A percentile compares a stretch with the other conserved stretches of the same genome.
Evolutionary conservation across 2,329 filamentous ascomycete genomes (phyloP).

Genomic region (Cordyceps javanica): DNA sequence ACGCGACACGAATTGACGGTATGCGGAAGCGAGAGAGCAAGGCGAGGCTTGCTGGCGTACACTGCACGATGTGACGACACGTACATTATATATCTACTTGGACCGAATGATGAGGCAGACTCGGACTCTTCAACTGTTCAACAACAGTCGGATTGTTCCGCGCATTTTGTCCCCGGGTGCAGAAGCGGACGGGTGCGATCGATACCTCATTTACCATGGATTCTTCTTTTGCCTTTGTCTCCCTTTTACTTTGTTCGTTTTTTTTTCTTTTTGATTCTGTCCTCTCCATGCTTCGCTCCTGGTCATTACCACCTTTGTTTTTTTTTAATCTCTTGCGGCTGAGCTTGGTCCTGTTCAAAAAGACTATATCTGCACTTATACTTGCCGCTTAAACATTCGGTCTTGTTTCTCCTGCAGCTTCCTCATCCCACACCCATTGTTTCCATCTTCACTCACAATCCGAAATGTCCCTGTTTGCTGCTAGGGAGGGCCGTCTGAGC

Average conservation of each 20-base stretch:
- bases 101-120: constrained; percentile 14
- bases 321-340: constrained; percentile 19
- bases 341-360: constrained; percentile 13
- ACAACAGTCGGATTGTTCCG: constrained; percentile 3
- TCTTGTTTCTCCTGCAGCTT: constrained; percentile 2
- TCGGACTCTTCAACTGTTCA: background rate
- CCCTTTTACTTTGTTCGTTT: background rate
- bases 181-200: constrained; percentile 27
- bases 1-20: constrained; percentile 4
- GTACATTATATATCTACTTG: constrained; percentile 22
- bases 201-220: constrained; percentile 27
- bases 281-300: background rate
- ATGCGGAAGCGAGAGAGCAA: constrained; percentile 8
- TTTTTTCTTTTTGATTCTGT: background rate
- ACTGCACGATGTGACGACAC: constrained; percentile 36
- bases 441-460: constrained; percentile 24
- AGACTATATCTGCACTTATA: constrained; percentile 29
- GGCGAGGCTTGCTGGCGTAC: constrained; percentile 29
- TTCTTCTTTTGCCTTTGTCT: background rate
- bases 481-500: background rate
- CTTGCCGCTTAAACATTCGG: constrained; percentile 23
- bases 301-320: background rate
- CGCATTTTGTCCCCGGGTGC: background rate
- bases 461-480: background rate
- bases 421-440: constrained; percentile 13